Evolutionary conservation across 768 basidiomycete species (phyloP).

Genomic region (Boletus speciosus): DNA sequence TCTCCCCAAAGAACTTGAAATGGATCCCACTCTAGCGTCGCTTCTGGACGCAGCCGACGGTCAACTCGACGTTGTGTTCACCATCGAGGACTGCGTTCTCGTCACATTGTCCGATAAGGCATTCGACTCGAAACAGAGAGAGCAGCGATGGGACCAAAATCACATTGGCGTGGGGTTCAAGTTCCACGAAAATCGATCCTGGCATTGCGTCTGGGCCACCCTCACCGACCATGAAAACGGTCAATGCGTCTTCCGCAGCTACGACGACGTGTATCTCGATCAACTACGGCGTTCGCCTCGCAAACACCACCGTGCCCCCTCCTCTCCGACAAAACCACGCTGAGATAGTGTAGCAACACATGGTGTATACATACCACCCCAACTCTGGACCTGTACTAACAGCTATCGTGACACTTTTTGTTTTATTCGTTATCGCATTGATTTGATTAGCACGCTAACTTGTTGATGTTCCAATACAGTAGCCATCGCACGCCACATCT

Average conservation of each 20-base stretch:
- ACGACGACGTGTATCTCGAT: conserved; percentile 57
- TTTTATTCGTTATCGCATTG: conserved; percentile 3
- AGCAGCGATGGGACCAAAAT: conserved; percentile 35
- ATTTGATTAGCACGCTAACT: conserved; percentile 16
- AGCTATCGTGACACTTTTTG: neutral
- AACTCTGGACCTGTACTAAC: conserved; percentile 14
- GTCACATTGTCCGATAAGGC: conserved; percentile 58
- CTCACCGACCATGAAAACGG: conserved; percentile 50
- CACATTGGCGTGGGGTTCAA: conserved; percentile 49
- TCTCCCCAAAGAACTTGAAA: conserved; percentile 58
- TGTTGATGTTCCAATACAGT: conserved; percentile 6
- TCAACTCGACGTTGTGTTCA: conserved; percentile 33
- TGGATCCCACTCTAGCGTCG: conserved; percentile 39
- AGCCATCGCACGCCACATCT: conserved; percentile 7
- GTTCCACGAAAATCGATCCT: conserved; percentile 44
- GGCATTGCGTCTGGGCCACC: conserved; percentile 68
- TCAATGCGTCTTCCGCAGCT: conserved; percentile 52
- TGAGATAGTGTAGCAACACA: conserved; percentile 15
- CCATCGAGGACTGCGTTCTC: conserved; percentile 50
- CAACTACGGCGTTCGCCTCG: conserved; percentile 41
- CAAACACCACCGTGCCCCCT: conserved; percentile 27
- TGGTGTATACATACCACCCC: conserved; percentile 13
- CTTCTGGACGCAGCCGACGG: conserved; percentile 40
- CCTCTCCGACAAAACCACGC: conserved; percentile 23
- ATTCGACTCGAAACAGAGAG: conserved; percentile 39